phyloP scores from a whole-genome alignment of 805 yeast species.

The Saturnispora halmiae region DNA sequence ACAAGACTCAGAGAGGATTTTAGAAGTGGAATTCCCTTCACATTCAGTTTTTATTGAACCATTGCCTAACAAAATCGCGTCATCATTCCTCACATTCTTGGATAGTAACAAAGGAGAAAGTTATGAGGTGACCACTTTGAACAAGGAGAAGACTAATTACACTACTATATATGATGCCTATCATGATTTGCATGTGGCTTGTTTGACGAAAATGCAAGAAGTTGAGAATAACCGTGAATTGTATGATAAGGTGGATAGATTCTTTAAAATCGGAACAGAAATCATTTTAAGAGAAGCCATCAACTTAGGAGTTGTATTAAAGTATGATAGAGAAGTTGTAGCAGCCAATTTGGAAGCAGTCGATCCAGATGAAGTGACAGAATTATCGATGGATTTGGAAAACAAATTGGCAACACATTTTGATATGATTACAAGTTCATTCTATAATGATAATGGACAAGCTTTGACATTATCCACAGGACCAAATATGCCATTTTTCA shows the following conservation, averaged over 20 bases:
- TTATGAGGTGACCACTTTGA: slow-evolving; percentile 31
- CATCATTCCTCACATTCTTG: slow-evolving; percentile 33
- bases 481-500: slow-evolving; percentile 67
- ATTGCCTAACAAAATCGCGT: slow-evolving; percentile 28
- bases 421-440: slow-evolving; percentile 46
- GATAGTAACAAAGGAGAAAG: slow-evolving; percentile 18
- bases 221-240: slow-evolving; percentile 39
- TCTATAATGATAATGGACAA: slow-evolving; percentile 50
- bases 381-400: slow-evolving; percentile 25
- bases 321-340: slow-evolving; percentile 14
- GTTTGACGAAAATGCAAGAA: slow-evolving; percentile 39
- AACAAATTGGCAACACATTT: slow-evolving; percentile 47
- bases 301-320: slow-evolving; percentile 31
- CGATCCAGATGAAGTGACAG: slow-evolving; percentile 22
- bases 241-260: slow-evolving; percentile 50
- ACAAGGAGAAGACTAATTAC: slow-evolving; percentile 31
- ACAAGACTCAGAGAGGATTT: neutral
- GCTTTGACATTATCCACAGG: slow-evolving; percentile 51
- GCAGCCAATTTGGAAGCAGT: slow-evolving; percentile 20
- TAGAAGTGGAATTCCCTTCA: slow-evolving; percentile 5
- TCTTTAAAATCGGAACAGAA: slow-evolving; percentile 55
- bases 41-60: slow-evolving; percentile 9
- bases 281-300: slow-evolving; percentile 53
- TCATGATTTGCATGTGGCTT: slow-evolving; percentile 58
- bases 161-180: slow-evolving; percentile 44